Percentiles rank a stretch among this genome's conserved stretches.
Conservation (phyloP, 176 grass and related monocot genomes). For the Oryza punctata region DNA sequence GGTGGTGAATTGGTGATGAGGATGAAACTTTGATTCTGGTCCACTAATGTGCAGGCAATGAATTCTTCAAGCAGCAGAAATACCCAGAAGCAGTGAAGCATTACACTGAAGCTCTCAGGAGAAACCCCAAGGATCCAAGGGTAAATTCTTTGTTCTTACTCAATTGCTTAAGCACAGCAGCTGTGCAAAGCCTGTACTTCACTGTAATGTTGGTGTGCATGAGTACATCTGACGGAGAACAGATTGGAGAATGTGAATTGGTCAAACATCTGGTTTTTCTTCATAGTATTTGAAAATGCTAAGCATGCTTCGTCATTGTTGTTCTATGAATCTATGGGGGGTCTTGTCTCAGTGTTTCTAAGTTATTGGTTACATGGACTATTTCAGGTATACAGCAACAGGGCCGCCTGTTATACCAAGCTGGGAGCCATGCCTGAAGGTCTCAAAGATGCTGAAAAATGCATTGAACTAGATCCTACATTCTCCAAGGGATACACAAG, state of each 20-base stretch:
- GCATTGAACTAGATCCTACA: conserved; percentile 89
- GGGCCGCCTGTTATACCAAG: conserved; percentile 95
- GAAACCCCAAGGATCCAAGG: conserved; percentile 74
- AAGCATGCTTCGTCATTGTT: background rate
- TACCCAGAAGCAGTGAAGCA: conserved; percentile 95
- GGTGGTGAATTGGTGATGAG: background rate
- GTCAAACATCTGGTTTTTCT: background rate
- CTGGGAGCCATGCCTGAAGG: conserved; percentile 95
- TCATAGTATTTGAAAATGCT: background rate
- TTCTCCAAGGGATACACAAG: conserved; percentile 95
- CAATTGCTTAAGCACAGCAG: background rate
- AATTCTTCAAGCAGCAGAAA: conserved; percentile 86
- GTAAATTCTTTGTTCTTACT: conserved; percentile 27
- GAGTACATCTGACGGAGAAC: background rate
- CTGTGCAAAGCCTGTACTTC: background rate
- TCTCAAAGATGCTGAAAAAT: conserved; percentile 98
- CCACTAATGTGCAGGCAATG: conserved; percentile 65
- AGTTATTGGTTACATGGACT: background rate
- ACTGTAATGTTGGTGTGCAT: background rate
- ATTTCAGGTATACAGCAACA: conserved; percentile 92
- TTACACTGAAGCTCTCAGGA: conserved; percentile 91
- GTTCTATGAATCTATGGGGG: background rate
- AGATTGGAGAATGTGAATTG: background rate
- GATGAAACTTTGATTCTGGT: background rate
- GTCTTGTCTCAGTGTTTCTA: conserved; percentile 4